Percentiles rank a stretch among this genome's conserved stretches.
These are phyloP conservation scores for Solanum piurae DNA, from an alignment of 257 asterid genomes.

Conservation along the genomic window DNA sequence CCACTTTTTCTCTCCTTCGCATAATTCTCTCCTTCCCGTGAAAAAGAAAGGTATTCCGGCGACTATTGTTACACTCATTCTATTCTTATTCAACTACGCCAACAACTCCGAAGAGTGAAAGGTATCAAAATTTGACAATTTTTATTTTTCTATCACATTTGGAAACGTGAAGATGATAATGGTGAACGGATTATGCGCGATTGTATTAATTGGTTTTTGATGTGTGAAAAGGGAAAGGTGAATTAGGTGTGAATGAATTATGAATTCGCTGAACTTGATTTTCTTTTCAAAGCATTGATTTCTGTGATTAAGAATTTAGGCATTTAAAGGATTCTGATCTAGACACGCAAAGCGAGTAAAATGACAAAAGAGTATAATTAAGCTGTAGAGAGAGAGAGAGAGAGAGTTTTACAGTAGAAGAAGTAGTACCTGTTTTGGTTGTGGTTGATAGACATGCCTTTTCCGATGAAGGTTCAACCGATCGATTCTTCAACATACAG, in stretches of 20 bases:
- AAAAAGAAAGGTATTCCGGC: not conserved
- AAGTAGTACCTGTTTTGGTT: not conserved
- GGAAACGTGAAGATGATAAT: not conserved
- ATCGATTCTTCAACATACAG: conserved; percentile 29
- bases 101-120: not conserved
- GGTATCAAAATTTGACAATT: not conserved
- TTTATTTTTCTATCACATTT: not conserved
- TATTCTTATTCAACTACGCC: not conserved
- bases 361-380: not conserved
- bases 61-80: not conserved
- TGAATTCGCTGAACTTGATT: not conserved
- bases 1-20: not conserved
- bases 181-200: not conserved
- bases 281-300: not conserved
- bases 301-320: not conserved
- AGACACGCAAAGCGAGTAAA: conserved; percentile 1
- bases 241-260: not conserved
- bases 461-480: conserved; percentile 84
- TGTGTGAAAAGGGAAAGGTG: not conserved
- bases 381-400: not conserved
- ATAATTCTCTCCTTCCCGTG: not conserved
- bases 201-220: not conserved
- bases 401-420: not conserved
- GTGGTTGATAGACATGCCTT: not conserved
- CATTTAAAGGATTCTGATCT: not conserved